Percentiles rank a stretch among this genome's conserved stretches.
Evolutionary conservation across 2,329 filamentous ascomycete species (phyloP).

Genomic region (Clathrospora elynae): DNA sequence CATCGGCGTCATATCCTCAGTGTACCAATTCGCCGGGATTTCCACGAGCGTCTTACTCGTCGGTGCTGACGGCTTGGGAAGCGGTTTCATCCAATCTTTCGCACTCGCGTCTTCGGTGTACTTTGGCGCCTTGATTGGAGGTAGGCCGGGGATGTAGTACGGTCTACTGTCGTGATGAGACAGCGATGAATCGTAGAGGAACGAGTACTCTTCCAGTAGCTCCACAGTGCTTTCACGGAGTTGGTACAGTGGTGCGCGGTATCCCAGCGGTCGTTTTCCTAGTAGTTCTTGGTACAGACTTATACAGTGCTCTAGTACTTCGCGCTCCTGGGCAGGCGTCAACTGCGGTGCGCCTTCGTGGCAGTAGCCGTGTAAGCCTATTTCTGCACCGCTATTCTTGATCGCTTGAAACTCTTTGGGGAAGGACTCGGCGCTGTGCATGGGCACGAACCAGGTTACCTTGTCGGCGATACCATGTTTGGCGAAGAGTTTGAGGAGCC

Average conservation of each 20-base stretch:
- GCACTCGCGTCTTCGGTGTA: constrained; percentile 48
- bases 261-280: constrained; percentile 55
- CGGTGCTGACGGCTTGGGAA: constrained; percentile 29
- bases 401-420: constrained; percentile 58
- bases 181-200: constrained; percentile 59
- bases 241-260: constrained; percentile 59
- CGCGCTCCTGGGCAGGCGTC: constrained; percentile 56
- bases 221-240: constrained; percentile 56
- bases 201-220: constrained; percentile 55
- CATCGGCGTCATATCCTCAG: constrained; percentile 58
- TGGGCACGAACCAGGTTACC: constrained; percentile 65
- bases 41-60: constrained; percentile 50
- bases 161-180: constrained; percentile 58
- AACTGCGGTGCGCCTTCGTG: constrained; percentile 56
- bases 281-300: constrained; percentile 51
- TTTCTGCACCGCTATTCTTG: constrained; percentile 59
- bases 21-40: constrained; percentile 58
- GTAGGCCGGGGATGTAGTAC: constrained; percentile 54
- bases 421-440: constrained; percentile 64
- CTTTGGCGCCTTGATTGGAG: constrained; percentile 50
- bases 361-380: constrained; percentile 58
- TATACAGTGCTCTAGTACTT: constrained; percentile 58
- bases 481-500: constrained; percentile 60
- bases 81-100: constrained; percentile 54
- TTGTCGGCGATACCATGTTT: constrained; percentile 58